Percentiles rank a stretch among this genome's conserved stretches.
Conservation (phyloP, 2,329 filamentous ascomycete species). For the Paecilomyces fulvus region DNA sequence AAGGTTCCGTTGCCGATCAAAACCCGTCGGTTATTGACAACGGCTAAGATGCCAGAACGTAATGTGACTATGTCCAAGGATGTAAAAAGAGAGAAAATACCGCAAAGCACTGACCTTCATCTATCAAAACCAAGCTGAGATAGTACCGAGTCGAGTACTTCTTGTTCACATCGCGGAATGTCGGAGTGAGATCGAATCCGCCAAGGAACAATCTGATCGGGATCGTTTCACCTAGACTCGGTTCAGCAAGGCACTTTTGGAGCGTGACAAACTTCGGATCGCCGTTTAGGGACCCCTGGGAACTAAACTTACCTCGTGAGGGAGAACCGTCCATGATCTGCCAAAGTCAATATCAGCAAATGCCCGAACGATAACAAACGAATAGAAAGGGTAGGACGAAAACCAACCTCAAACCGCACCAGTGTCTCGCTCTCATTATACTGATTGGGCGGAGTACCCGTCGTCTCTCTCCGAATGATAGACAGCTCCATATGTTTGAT, state of each 20-base stretch:
- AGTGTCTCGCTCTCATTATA: constrained; percentile 99
- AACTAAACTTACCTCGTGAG: constrained; percentile 62
- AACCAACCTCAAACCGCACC: constrained; percentile 78
- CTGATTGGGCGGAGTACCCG: constrained; percentile 91
- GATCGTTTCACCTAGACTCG: constrained; percentile 65
- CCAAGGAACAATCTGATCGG: constrained; percentile 95
- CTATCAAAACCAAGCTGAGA: constrained; percentile 87
- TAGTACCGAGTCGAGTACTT: constrained; percentile 99
- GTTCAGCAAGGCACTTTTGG: constrained; percentile 11
- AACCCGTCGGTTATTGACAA: constrained; percentile 29
- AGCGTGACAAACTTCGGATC: background rate
- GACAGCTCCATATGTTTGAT: constrained; percentile 99
- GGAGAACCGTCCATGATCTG: constrained; percentile 99
- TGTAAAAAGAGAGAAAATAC: background rate
- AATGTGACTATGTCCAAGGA: background rate
- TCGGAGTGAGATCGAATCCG: constrained; percentile 94
- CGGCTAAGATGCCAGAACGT: background rate
- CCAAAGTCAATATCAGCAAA: constrained; percentile 3
- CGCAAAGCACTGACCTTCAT: constrained; percentile 59
- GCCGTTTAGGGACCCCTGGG: background rate
- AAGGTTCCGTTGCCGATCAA: constrained; percentile 14
- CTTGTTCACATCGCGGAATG: constrained; percentile 99
- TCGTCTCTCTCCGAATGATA: constrained; percentile 94
- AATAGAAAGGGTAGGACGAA: constrained; percentile 5
- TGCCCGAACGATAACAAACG: background rate